Conservation (phyloP, 108 stramenopile species). For the Licmophora abbreviata region DNA sequence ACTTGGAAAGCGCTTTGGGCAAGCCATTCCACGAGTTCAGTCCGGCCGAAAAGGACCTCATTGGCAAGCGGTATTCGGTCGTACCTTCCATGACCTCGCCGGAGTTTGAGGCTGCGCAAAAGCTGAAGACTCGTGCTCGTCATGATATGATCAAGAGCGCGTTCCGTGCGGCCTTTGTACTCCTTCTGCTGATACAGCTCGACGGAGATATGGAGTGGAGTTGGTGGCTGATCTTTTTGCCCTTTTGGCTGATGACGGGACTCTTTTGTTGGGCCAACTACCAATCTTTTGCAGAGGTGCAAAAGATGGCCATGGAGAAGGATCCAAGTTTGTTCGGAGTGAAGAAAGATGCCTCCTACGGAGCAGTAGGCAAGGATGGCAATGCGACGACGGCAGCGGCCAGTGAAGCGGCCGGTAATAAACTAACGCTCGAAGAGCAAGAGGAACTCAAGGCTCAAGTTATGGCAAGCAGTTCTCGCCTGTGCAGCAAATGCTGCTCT, state of each 20-base stretch:
- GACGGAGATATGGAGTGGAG: constrained; percentile 51
- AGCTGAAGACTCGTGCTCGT: constrained; percentile 43
- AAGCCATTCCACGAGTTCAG: constrained; percentile 69
- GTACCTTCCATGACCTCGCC: constrained; percentile 50
- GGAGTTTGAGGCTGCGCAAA: constrained; percentile 55
- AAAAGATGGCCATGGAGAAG: constrained; percentile 42
- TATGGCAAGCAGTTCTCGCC: constrained; percentile 41
- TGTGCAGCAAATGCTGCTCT: constrained; percentile 65
- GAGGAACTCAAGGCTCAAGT: constrained; percentile 75
- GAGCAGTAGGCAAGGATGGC: constrained; percentile 40
- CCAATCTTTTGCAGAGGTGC: constrained; percentile 49
- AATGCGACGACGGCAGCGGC: constrained; percentile 14
- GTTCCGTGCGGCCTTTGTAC: constrained; percentile 48
- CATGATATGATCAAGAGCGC: constrained; percentile 52
- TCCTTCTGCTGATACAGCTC: constrained; percentile 57
- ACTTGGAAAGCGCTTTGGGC: constrained; percentile 66
- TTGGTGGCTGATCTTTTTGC: constrained; percentile 84
- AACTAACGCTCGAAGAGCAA: constrained; percentile 65
- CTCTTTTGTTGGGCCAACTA: constrained; percentile 53
- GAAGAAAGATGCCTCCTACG: constrained; percentile 25
- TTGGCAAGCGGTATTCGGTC: constrained; percentile 60
- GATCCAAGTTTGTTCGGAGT: constrained; percentile 59
- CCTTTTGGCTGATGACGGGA: constrained; percentile 52
- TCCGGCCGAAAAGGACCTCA: constrained; percentile 52
- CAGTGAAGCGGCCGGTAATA: constrained; percentile 2